Conservation (phyloP, 139 green algal genomes). For the Nannochloris sp. region DNA sequence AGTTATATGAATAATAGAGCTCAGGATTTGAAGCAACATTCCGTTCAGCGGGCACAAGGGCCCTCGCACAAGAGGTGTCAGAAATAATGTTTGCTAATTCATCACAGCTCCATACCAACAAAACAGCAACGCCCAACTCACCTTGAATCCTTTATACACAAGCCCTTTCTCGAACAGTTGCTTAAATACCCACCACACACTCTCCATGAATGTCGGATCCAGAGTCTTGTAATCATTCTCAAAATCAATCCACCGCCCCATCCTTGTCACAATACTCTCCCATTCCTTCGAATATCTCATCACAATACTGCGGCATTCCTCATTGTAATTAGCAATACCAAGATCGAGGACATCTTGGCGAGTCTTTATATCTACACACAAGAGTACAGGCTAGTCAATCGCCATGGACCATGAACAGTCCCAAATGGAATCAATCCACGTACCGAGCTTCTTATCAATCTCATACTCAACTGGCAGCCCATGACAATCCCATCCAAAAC, state of each 20-base stretch:
- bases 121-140: conserved; percentile 6
- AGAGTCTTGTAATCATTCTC: conserved; percentile 99
- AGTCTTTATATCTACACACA: conserved; percentile 65
- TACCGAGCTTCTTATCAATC: conserved; percentile 96
- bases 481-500: conserved; percentile 98
- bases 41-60: conserved; percentile 13
- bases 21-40: conserved; percentile 3
- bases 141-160: conserved; percentile 98
- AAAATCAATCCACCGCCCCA: conserved; percentile 99
- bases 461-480: conserved; percentile 98
- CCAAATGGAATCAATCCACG: conserved; percentile 1
- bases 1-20: not conserved
- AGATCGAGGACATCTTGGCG: conserved; percentile 82
- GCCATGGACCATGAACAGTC: not conserved
- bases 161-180: conserved; percentile 88
- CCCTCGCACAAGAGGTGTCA: conserved; percentile 35
- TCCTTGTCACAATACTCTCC: conserved; percentile 82
- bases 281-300: conserved; percentile 97
- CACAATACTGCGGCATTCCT: conserved; percentile 97
- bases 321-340: conserved; percentile 98
- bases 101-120: conserved; percentile 11
- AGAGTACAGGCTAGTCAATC: not conserved
- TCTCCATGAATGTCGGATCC: conserved; percentile 94
- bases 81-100: conserved; percentile 25
- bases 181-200: conserved; percentile 96